phyloP scores from a whole-genome alignment of 192 early-diverging fungal genomes.

The Entomortierella lignicola region DNA sequence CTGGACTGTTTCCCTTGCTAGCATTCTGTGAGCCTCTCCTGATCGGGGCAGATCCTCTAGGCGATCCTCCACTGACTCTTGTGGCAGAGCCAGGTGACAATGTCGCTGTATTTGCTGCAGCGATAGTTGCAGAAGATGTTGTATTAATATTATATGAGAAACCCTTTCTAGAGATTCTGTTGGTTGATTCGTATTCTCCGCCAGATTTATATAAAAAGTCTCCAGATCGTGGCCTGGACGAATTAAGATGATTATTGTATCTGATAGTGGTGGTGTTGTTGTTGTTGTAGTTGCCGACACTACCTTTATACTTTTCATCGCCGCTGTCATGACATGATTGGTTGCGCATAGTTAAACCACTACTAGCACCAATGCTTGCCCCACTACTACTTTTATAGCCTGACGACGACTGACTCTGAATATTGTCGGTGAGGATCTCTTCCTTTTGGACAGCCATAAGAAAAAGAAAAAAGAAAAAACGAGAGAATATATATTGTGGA shows the following conservation, averaged over 20 bases:
- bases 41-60: not conserved
- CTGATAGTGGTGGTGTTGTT: not conserved
- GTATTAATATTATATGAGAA: not conserved
- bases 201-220: constrained; percentile 10
- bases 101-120: not conserved
- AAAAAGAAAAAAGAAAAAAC: not conserved
- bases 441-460: not conserved
- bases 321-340: not conserved
- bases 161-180: not conserved
- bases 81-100: not conserved
- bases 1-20: constrained; percentile 6
- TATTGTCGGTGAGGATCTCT: not conserved
- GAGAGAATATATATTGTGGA: not conserved
- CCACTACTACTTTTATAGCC: not conserved
- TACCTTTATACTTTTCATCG: not conserved
- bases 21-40: not conserved
- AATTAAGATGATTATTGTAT: not conserved
- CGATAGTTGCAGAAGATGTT: not conserved
- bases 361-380: not conserved
- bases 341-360: constrained; percentile 3
- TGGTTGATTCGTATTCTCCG: not conserved
- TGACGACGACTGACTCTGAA: not conserved
- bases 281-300: not conserved
- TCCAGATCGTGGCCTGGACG: not conserved
- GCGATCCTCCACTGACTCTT: constrained; percentile 2